These are phyloP conservation scores for Westerdykella ornata DNA, from an alignment of 2,329 filamentous ascomycete species.

Conservation along the genomic window DNA sequence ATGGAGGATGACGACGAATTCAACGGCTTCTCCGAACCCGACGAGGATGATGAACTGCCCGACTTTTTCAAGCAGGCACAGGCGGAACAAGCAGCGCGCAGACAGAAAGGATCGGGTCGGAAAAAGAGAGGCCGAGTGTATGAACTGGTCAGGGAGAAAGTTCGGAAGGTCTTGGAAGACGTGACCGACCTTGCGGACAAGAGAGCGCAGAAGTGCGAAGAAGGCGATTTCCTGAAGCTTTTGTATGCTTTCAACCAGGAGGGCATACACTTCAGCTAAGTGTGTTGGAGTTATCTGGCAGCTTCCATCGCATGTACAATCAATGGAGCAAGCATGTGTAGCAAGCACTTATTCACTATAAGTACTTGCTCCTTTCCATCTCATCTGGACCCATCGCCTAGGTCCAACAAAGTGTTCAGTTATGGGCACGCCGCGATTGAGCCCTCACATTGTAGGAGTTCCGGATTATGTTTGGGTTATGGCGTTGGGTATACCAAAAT, in stretches of 20 bases:
- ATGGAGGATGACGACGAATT: constrained; percentile 41
- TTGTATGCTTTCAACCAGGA: constrained; percentile 82
- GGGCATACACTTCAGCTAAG: constrained; percentile 78
- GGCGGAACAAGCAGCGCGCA: constrained; percentile 50
- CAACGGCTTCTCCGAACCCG: constrained; percentile 48
- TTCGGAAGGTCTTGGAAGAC: constrained; percentile 74
- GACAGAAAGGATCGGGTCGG: constrained; percentile 46
- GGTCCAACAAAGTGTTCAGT: no score
- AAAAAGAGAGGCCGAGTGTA: constrained; percentile 75
- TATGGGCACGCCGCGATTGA: no score
- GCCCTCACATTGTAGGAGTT: neutral
- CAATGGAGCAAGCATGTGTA: no score
- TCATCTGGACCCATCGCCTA: no score
- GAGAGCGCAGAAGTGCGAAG: constrained; percentile 78
- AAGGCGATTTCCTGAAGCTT: constrained; percentile 82
- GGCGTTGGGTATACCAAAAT: neutral
- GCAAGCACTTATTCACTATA: no score
- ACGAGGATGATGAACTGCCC: constrained; percentile 65
- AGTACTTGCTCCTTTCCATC: no score
- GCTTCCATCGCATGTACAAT: no score
- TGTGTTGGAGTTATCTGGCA: neutral
- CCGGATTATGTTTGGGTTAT: neutral
- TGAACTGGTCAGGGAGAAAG: constrained; percentile 78
- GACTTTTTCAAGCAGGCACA: constrained; percentile 70
- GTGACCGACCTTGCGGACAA: constrained; percentile 75